Base-by-base conservation (phyloP, 306 rosid species). In the Rubus parviflorus region DNA sequence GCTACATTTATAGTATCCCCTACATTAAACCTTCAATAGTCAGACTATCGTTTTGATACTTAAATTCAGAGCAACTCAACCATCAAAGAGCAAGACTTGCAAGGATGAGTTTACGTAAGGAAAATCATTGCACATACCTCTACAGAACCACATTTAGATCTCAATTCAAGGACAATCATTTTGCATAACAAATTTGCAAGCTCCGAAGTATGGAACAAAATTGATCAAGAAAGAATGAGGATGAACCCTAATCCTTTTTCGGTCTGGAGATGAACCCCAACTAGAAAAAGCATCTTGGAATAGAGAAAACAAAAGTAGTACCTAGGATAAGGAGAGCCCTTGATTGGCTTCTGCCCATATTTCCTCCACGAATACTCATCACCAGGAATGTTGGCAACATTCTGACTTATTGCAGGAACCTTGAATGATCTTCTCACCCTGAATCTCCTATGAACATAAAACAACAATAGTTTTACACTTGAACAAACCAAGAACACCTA, bases 281-380 rank as follows among this genome's bases (percentile, higher is more conserved):
- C 3, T 20, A 56, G 62, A 20, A 0, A n/a, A 46, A 45, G 7
- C 20, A 46, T 23, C 20, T 23, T 41, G 37, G 45, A 30, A 30
- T 2, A 2, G 61, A 56, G 65, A 30, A 47, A 16, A n/a, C 17
- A 8, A 25, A 45, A 56, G 41, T 58, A 73, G 75, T 81, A 96
- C 99, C 99, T 89, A 30, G 99, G 99, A 56, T 92, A 97, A 46
- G 94, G 98, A 77, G 99, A 96, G 53, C 98, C 99, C 89, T 96
- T 96, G 85, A 96, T 96, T 54, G 99, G 98, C 86, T 96, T 96
- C 88, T 96, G 99, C 72, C 99, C 99, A 6, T 96, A 96, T 75
- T 96, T 96, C 90, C 99, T 90, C 99, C 99, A 96, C 17, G 99
- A 92, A 72, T 85, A 96, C 81, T 96, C 98, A 87, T 96, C 99